These are phyloP conservation scores for Plasmodium blacklocki DNA, from an alignment of 169 alveolate genomes.

Conservation along the genomic window DNA sequence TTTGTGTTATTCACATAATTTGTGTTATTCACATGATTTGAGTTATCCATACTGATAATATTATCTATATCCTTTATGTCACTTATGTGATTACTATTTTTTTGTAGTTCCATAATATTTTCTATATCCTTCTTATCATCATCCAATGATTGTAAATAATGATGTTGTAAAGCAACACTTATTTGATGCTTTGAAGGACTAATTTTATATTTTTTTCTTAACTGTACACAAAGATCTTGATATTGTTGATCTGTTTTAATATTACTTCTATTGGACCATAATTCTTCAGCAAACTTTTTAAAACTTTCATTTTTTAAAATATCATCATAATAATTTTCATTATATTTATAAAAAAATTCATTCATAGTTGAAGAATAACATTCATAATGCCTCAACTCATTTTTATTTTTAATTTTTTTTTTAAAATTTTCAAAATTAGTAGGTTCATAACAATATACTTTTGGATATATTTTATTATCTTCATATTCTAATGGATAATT, in stretches of 20 bases:
- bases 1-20: background rate
- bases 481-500: conserved; percentile 73
- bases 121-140: background rate
- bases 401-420: conserved; percentile 69
- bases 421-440: conserved; percentile 60
- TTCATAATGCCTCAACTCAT: conserved; percentile 73
- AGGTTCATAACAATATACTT: conserved; percentile 75
- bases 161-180: conserved; percentile 69
- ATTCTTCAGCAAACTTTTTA: conserved; percentile 64
- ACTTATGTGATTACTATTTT: background rate
- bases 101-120: background rate
- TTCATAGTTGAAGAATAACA: conserved; percentile 75
- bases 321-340: conserved; percentile 70
- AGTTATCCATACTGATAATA: background rate
- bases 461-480: conserved; percentile 71
- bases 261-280: conserved; percentile 59
- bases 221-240: conserved; percentile 46
- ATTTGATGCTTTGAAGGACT: conserved; percentile 85
- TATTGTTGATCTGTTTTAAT: conserved; percentile 55
- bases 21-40: background rate
- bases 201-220: conserved; percentile 80
- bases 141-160: conserved; percentile 42
- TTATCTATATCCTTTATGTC: background rate
- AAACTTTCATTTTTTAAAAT: conserved; percentile 68
- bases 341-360: conserved; percentile 62